A percentile compares a stretch with the other conserved stretches of the same genome.
phyloP scores from a whole-genome alignment of 768 basidiomycete genomes.

The Boletellus emodensis region DNA sequence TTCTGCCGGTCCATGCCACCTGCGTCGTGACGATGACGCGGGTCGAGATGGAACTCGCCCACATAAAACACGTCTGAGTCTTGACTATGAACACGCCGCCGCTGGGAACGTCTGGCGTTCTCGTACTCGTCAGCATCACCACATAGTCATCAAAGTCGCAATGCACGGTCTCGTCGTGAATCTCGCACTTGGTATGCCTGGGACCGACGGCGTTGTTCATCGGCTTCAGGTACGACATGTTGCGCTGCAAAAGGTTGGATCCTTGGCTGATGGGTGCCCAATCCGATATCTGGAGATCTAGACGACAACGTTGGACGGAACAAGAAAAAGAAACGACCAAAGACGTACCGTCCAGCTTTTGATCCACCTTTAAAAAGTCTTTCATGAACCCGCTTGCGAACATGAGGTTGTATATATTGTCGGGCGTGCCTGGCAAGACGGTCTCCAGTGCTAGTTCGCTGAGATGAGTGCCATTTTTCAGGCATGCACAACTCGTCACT shows the following conservation, averaged over 20 bases:
- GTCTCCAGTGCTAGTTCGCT: conserved; percentile 72
- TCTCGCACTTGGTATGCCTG: conserved; percentile 93
- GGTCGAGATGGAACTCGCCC: conserved; percentile 78
- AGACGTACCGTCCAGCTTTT: conserved; percentile 78
- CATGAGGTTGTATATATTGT: conserved; percentile 93
- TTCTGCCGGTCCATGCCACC: conserved; percentile 95
- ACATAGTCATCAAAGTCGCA: conserved; percentile 84
- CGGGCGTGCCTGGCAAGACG: conserved; percentile 84
- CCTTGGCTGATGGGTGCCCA: conserved; percentile 71
- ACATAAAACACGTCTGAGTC: conserved; percentile 92
- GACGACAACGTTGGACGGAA: neutral
- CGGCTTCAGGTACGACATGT: conserved; percentile 97
- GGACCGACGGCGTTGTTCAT: conserved; percentile 85
- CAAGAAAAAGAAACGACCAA: too few relatives aligned
- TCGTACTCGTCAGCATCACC: conserved; percentile 81
- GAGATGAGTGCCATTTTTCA: conserved; percentile 64
- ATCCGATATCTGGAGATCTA: conserved; percentile 94
- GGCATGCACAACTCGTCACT: conserved; percentile 72
- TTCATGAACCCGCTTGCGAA: conserved; percentile 96
- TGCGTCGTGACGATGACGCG: conserved; percentile 83
- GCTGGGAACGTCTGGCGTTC: conserved; percentile 91
- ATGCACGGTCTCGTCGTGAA: conserved; percentile 78
- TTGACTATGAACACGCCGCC: conserved; percentile 92
- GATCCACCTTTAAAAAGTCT: conserved; percentile 85
- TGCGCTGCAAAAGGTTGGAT: conserved; percentile 71